Base-by-base conservation (phyloP, 2,329 filamentous ascomycete species). In the Eutypa lata region DNA sequence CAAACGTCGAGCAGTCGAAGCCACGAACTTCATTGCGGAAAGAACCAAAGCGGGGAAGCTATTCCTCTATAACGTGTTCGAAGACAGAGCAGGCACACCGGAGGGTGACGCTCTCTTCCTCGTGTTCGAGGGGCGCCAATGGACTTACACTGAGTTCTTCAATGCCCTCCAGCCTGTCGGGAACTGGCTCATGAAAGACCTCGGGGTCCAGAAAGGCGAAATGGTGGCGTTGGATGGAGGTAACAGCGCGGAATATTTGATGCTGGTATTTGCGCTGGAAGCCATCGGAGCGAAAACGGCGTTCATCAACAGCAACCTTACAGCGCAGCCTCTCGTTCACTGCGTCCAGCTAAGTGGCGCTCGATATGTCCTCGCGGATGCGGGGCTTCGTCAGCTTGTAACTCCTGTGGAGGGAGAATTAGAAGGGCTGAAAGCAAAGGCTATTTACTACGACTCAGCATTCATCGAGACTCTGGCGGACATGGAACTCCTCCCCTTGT, bases 301-400 rank as follows among this genome's bases (percentile, higher is more conserved):
- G 1, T 79, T 88, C 68, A 83, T 90, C 66, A 90, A 90, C 61
- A 82, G 83, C 65, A 85, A 89, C 61, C 72, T 90, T 10, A 74
- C 79, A 1, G 83, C 81, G 0, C 77, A 84, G 56, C 78, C 84
- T 1, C 68, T 90, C 52, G 60, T 85, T n/a, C 86, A 90, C 66
- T 88, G 84, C 53, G 65, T 89, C 48, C 77, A 76, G 57, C 73
- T 87, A 37, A 80, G 79, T 45, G 76, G 74, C 2, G 76, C 83
- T 2, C 76, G 72, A 26, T 57, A 86, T 40, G 59, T 88, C 1
- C 63, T 89, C 2, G 78, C 86, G 2, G 86, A 87, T 54, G 73
- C 78, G 2, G 76, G 83, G 21, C 60, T 71, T 0, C 79, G 72
- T 1, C 79, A 82, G 40, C 70, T 76, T n/a, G 71, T 71, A 14